Conservation (phyloP, 805 yeast genomes). For the Wickerhamomyces mucosus region DNA sequence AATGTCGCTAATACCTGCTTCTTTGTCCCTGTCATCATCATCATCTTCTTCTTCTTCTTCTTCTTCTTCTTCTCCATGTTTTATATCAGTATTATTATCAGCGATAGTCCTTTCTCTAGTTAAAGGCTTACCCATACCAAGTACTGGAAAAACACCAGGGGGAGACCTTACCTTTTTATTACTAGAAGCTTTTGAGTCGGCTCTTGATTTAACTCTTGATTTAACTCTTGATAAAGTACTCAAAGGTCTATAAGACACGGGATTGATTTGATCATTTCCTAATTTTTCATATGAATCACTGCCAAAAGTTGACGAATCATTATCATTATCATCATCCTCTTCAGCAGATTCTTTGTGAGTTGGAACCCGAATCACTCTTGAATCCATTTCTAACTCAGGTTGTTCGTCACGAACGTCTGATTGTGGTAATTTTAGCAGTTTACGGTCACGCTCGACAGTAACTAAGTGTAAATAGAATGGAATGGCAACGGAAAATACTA, state of each 20-base stretch:
- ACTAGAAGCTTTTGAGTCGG: background rate
- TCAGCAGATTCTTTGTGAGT: slow-evolving; percentile 6
- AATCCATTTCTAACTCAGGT: slow-evolving; percentile 68
- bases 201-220: slow-evolving; percentile 6
- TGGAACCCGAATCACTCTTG: slow-evolving; percentile 58
- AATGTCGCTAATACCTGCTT: background rate
- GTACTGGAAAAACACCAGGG: slow-evolving; percentile 70
- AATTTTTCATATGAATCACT: slow-evolving; percentile 5
- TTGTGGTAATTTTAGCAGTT: slow-evolving; percentile 49
- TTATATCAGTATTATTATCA: background rate
- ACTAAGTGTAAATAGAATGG: slow-evolving; percentile 70
- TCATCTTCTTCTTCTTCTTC: too few relatives aligned
- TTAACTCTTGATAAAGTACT: slow-evolving; percentile 1
- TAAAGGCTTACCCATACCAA: slow-evolving; percentile 65
- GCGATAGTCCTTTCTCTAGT: slow-evolving; percentile 52
- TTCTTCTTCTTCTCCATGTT: slow-evolving; percentile 1
- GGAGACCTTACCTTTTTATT: slow-evolving; percentile 39
- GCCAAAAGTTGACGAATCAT: slow-evolving; percentile 4
- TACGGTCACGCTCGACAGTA: slow-evolving; percentile 65
- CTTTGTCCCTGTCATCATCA: slow-evolving; percentile 1
- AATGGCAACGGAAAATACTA: slow-evolving; percentile 48
- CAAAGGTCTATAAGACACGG: slow-evolving; percentile 13
- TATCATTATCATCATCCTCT: slow-evolving; percentile 1
- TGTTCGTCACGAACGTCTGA: slow-evolving; percentile 73
- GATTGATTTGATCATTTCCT: slow-evolving; percentile 5